Evolutionary conservation across 768 basidiomycete genomes (phyloP).

Genomic region (Tulasnella sp.): DNA sequence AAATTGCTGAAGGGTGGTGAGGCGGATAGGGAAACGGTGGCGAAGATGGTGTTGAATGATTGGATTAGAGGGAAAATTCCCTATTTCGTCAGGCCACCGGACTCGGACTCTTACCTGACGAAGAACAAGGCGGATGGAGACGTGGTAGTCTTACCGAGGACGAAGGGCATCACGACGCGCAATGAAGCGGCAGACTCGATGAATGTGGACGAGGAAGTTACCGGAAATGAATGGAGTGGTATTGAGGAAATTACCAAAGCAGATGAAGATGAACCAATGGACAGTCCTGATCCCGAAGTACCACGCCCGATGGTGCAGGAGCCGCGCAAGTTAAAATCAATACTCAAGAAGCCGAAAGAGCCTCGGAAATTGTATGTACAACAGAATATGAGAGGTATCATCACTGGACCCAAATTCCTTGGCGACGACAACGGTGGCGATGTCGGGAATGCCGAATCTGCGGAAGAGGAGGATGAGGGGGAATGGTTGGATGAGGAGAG

Average conservation of each 20-base stretch:
- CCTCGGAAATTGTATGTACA: slow-evolving; percentile 1
- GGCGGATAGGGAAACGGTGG: slow-evolving; percentile 80
- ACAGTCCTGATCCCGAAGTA: background rate
- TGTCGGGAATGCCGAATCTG: slow-evolving; percentile 2
- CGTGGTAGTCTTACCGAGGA: background rate
- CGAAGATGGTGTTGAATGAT: slow-evolving; percentile 89
- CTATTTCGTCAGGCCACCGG: slow-evolving; percentile 88
- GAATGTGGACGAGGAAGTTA: background rate
- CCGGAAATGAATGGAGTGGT: background rate
- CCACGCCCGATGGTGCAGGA: background rate
- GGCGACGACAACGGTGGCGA: slow-evolving; percentile 8
- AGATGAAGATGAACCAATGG: background rate
- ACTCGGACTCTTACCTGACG: slow-evolving; percentile 23
- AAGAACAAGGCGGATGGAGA: background rate
- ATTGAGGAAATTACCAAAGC: background rate
- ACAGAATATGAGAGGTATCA: slow-evolving; percentile 9
- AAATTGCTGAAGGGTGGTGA: slow-evolving; percentile 89
- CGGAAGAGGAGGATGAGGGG: background rate
- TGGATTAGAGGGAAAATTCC: slow-evolving; percentile 97
- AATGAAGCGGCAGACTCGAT: background rate
- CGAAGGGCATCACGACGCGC: background rate
- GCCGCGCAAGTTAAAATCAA: background rate
- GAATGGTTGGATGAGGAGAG: background rate
- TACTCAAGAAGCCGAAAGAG: background rate
- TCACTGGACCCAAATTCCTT: slow-evolving; percentile 14